Conservation (phyloP, 768 basidiomycete species). For the Kwoniella sp. region DNA sequence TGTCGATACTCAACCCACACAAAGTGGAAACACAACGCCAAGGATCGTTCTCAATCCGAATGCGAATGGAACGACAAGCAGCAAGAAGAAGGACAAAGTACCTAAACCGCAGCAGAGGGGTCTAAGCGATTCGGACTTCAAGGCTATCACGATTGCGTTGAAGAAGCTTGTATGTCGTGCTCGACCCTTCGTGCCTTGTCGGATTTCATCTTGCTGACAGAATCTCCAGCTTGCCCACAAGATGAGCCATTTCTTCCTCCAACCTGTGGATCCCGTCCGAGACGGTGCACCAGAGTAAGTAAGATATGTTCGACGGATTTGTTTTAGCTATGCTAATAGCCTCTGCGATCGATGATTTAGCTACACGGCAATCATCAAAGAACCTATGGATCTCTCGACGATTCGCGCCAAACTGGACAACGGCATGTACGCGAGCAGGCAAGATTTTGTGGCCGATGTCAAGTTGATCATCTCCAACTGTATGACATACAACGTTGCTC, state of each 20-base stretch:
- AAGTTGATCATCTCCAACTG: conserved; percentile 85
- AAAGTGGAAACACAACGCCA: conserved; percentile 16
- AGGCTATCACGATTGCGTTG: conserved; percentile 72
- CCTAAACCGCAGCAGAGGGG: conserved; percentile 75
- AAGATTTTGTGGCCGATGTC: conserved; percentile 83
- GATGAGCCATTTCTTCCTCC: conserved; percentile 71
- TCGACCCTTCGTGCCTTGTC: not conserved
- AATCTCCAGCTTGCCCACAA: conserved; percentile 63
- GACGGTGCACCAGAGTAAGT: conserved; percentile 84
- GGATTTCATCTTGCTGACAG: not conserved
- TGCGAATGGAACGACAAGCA: not conserved
- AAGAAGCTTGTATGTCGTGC: conserved; percentile 63
- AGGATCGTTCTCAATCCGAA: conserved; percentile 37
- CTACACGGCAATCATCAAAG: conserved; percentile 85
- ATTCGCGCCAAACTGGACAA: conserved; percentile 82
- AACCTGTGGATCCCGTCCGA: conserved; percentile 94
- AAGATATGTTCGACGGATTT: not conserved
- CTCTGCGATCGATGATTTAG: no score
- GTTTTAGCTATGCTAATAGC: not conserved
- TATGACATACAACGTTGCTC: conserved; percentile 73
- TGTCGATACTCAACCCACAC: conserved; percentile 12
- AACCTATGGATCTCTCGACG: conserved; percentile 92
- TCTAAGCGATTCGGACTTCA: conserved; percentile 74
- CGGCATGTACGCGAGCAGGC: conserved; percentile 81
- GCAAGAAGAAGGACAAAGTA: conserved; percentile 57